Evolutionary conservation across 192 early-diverging fungal species (phyloP), one percentile per base, ranked within the genome.

Genomic region (Podila verticillata): DNA sequence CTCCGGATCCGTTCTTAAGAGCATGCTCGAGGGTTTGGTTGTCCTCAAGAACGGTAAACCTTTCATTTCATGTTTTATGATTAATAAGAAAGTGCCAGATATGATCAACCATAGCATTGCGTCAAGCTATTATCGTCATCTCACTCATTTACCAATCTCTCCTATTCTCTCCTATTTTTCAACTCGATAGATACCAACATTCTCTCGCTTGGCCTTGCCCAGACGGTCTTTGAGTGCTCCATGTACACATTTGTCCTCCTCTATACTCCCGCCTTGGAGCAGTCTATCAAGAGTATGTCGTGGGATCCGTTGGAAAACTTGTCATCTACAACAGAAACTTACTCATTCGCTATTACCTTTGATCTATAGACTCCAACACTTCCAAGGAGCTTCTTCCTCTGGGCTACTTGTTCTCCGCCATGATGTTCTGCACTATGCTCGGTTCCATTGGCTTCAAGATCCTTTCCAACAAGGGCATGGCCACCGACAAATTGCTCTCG

Each of bases 191-290:
- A 86, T 65, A 77, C 68, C 67, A 86, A 82, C 30, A 86, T 90
- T 39, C 20, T 89, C 0, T 72, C 85, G 12, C 57, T 89, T 58
- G 89, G 90, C 30, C 60, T 83, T n/a, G 88, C 87, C 0, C 90
- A 91, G 68, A 87, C 89, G 2, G 80, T 90, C 17, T 91, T 89
- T 74, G 90, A 91, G 66, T 84, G 83, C 59, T 86, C 86, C 59
- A 91, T 91, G 90, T 91, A 91, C 70, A 84, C 85, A 4, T 91
- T 91, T 70, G 90, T 91, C 28, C 61, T 91, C 7, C 70, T 91
- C 7, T 91, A 87, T 69, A 89, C 83, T 7, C 90, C 90, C 26
- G 84, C 86, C 4, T 59, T 91, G 26, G 89, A 89, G 71, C 5
- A 28, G 6, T 75, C 81, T 4, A 63, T 81, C 35, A 69, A 69